A percentile compares a stretch with the other conserved stretches of the same genome.
phyloP scores from a whole-genome alignment of 2,329 filamentous ascomycete species.

The Botrytis medusae region DNA sequence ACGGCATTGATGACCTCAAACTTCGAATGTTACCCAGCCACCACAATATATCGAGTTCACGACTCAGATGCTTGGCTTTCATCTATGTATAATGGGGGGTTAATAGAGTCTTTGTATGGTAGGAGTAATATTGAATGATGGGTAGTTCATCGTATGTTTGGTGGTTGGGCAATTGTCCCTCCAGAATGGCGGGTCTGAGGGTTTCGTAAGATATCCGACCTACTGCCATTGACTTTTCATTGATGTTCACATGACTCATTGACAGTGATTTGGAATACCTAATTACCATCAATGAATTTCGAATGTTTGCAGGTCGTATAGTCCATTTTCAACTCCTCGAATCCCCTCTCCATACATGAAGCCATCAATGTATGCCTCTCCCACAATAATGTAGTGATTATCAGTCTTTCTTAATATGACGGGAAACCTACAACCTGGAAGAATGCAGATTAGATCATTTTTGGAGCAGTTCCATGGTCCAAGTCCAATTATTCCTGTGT shows the following conservation, averaged over 20 bases:
- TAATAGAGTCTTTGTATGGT: background rate
- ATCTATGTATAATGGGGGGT: background rate
- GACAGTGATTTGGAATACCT: background rate
- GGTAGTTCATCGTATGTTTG: background rate
- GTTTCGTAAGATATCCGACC: background rate
- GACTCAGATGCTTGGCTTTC: background rate
- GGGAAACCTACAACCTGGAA: conserved; percentile 35
- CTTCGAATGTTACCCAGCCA: background rate
- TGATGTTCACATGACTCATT: background rate
- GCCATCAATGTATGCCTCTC: conserved; percentile 36
- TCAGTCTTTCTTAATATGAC: conserved; percentile 30
- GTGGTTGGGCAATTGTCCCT: too few relatives aligned
- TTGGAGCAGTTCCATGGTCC: conserved; percentile 27
- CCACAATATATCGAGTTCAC: background rate
- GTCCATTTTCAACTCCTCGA: conserved; percentile 22
- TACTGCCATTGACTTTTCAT: background rate
- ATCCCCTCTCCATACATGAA: conserved; percentile 36
- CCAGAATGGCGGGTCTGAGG: background rate
- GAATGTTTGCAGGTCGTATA: conserved; percentile 24
- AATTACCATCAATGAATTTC: conserved; percentile 30
- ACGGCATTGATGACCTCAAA: conserved; percentile 6
- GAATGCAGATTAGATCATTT: conserved; percentile 32
- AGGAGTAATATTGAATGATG: background rate
- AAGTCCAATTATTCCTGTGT: conserved; percentile 26
- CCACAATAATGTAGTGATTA: conserved; percentile 29